Base-by-base conservation (phyloP, 2,329 filamentous ascomycete genomes). In the Bipolaris cookei region DNA sequence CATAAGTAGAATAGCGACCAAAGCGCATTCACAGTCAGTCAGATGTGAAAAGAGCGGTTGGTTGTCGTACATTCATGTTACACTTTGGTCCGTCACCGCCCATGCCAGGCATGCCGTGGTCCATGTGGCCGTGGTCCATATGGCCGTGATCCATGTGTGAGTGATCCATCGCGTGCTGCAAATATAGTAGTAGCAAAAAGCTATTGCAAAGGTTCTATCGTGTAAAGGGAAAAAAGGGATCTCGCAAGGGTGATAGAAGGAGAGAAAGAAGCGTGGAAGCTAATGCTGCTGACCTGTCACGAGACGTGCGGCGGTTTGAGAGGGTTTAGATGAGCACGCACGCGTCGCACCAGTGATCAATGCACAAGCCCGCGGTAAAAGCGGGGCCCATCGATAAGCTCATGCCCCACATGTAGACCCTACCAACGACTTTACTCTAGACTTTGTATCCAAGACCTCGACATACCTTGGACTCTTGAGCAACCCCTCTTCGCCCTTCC, bases 61-160 rank as follows among this genome's bases (percentile, higher is more conserved):
- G 4, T 3, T 20, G 14, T 10, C 88, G 71, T 80, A 94, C 93
- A 78, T 93, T 97, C 92, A 97, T 97, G 78, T 83, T 93, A 84
- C 93, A 97, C 82, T 88, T 86, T 51, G 73, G 76, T 52, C 74
- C 77, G 30, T 81, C 81, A 54, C 62, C 81, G 54, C 62, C 68
- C 71, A 74, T 74, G 59, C 67, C 69, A 30, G 70, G 70, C 83
- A 86, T 87, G 74, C 82, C 82, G 69, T 88, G 85, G 61, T 82
- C 86, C 82, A 84, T 84, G 61, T 79, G 71, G 38, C 82, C 82
- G 69, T 88, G 85, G 61, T 83, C 86, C 82, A 84, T 84, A 61
- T 79, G 71, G 34, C 69, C 62, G 61, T 74, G 73, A 48, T 75
- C 73, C 75, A 77, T 84, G 59, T 79, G 71, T 41, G 70, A 64